A percentile compares a stretch with the other conserved stretches of the same genome.
Evolutionary conservation across 257 asterid species (phyloP).

Genomic region (Misopates orontium): DNA sequence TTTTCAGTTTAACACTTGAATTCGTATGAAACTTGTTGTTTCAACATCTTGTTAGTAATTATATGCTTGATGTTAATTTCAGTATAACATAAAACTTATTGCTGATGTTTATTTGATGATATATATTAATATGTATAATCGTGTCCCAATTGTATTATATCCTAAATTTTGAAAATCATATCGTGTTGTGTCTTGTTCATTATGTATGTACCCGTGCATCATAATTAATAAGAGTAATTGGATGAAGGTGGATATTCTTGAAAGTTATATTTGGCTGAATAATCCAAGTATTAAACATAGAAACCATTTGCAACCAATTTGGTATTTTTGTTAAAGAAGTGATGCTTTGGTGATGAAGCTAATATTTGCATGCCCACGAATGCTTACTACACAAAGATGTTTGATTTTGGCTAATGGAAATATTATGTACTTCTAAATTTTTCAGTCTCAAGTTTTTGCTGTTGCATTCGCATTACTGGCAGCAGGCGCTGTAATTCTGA

Average conservation of each 20-base stretch:
- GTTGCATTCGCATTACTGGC: conserved; percentile 96
- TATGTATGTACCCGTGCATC: no score
- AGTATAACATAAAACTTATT: no score
- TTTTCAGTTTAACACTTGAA: no score
- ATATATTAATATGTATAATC: no score
- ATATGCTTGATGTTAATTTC: no score
- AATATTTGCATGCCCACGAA: background rate
- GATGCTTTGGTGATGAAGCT: background rate
- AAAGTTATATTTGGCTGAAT: background rate
- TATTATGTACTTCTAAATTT: conserved; percentile 12
- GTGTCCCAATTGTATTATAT: no score
- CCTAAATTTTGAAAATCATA: no score
- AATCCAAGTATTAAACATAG: conserved; percentile 10
- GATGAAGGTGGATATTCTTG: background rate
- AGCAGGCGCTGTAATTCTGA: conserved; percentile 88
- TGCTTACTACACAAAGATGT: background rate
- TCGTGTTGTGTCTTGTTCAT: no score
- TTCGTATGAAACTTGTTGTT: no score
- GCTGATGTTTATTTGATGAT: no score
- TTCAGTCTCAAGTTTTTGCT: conserved; percentile 96
- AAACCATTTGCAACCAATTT: background rate
- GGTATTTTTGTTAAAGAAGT: background rate
- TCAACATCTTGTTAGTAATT: no score
- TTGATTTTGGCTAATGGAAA: conserved; percentile 1
- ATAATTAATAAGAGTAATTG: conserved; percentile 3